A percentile compares a stretch with the other conserved stretches of the same genome.
These are phyloP conservation scores for Magnaporthiopsis poae DNA, from an alignment of 2,329 filamentous ascomycete species.

Conservation along the genomic window DNA sequence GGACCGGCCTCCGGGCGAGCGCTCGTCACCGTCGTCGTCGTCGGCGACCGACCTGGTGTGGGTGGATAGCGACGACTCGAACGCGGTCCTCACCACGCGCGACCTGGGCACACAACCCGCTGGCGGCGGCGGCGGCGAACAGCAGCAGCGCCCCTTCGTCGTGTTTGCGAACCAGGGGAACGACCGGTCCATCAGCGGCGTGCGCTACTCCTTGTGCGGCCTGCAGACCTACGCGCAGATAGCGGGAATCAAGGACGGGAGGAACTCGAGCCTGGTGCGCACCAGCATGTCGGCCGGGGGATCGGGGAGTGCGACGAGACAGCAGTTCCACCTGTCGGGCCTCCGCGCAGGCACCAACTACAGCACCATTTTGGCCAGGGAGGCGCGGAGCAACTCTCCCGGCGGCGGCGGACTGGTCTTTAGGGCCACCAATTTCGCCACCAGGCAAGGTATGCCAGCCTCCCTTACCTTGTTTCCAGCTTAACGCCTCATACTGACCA, in stretches of 20 bases:
- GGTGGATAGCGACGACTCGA: conserved; percentile 73
- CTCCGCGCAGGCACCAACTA: conserved; percentile 67
- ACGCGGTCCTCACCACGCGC: conserved; percentile 69
- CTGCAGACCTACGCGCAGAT: conserved; percentile 57
- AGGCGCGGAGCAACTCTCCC: conserved; percentile 33
- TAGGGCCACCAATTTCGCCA: conserved; percentile 60
- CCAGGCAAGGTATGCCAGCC: conserved; percentile 57
- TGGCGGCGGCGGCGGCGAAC: conserved; percentile 32
- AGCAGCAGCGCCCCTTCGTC: conserved; percentile 51
- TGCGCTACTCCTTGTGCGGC: conserved; percentile 76
- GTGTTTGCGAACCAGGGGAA: conserved; percentile 64
- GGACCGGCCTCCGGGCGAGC: background rate
- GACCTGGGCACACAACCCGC: conserved; percentile 31
- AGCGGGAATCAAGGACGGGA: conserved; percentile 44
- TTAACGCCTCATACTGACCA: background rate
- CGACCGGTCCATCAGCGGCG: conserved; percentile 53
- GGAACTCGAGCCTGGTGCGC: conserved; percentile 35
- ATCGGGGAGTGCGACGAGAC: conserved; percentile 59
- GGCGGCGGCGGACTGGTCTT: conserved; percentile 72
- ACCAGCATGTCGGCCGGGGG: conserved; percentile 62
- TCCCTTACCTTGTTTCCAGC: background rate
- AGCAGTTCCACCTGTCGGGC: conserved; percentile 76
- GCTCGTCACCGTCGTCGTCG: conserved; percentile 16
- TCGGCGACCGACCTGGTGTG: conserved; percentile 54
- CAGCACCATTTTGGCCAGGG: conserved; percentile 61